Conservation (phyloP, 2,329 filamentous ascomycete species). For the Colletotrichum lindemuthianum region DNA sequence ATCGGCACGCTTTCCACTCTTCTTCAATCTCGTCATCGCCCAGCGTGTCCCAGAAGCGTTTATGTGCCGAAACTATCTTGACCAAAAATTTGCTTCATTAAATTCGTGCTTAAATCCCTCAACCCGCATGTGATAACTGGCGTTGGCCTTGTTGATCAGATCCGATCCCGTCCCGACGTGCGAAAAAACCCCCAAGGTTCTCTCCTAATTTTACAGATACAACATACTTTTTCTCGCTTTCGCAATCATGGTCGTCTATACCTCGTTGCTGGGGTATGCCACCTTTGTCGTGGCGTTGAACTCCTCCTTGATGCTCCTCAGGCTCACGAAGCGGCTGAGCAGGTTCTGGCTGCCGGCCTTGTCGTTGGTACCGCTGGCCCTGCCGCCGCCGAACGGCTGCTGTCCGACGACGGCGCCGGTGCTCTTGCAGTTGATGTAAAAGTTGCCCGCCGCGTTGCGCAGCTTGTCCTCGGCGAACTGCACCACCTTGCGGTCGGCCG, state of each 20-base stretch:
- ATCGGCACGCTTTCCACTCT: neutral
- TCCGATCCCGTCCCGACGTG: no score
- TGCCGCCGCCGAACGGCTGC: conserved; percentile 76
- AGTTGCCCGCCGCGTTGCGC: conserved; percentile 81
- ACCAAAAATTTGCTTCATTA: conserved; percentile 6
- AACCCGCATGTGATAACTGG: neutral
- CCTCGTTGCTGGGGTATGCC: conserved; percentile 77
- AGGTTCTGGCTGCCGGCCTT: conserved; percentile 75
- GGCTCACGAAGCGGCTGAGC: conserved; percentile 72
- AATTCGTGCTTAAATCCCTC: conserved; percentile 6
- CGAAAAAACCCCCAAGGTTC: neutral
- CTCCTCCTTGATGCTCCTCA: conserved; percentile 79
- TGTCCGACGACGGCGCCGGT: conserved; percentile 78
- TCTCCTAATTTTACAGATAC: conserved; percentile 4
- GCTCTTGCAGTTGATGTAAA: conserved; percentile 88
- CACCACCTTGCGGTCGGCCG: conserved; percentile 72
- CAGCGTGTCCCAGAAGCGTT: no score
- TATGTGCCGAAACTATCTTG: no score
- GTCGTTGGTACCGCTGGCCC: conserved; percentile 77
- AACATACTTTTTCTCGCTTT: neutral
- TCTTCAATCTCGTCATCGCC: no score
- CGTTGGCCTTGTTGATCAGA: no score
- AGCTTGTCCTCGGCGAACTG: conserved; percentile 76
- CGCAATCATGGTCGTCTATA: conserved; percentile 46
- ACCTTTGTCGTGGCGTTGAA: conserved; percentile 72